Base-by-base conservation (phyloP, 148 eudicot genomes). In the Rhododendron henanense region DNA sequence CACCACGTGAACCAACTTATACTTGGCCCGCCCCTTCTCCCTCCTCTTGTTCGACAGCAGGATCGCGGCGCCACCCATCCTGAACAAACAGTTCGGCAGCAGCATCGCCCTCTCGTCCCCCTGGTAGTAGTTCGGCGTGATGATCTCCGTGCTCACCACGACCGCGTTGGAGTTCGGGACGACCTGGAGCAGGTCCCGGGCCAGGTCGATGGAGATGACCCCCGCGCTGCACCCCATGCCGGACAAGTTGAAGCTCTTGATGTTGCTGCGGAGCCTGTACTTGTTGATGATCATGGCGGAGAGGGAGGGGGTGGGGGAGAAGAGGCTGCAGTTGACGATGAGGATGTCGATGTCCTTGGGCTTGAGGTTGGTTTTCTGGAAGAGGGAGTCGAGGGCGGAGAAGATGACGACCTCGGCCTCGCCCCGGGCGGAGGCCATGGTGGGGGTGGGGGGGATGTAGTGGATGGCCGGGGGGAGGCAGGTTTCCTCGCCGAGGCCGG, bases 141-240 rank as follows among this genome's bases (percentile, higher is more conserved):
- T 91, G 44, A 94, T 95, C 59, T 95, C 98, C 0, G 98, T 94
- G 73, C 96, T 95, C 4, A 94, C 85, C 18, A 95, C 94, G 2
- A 95, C 10, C 0, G 96, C 98, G 65, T 90, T 48, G 1, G 98
- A 92, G 47, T 92, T 92, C 0, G 98, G 95, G 18, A 88, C 87
- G 51, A 90, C 92, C 87, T 95, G 98, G 45, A 94, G 91, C n/a
- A 94, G 78, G 71, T 94, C 96, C 18, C 94, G 76, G 6, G 98
- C 98, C 6, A 94, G 84, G 75, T 94, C 94, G 3, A 95, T 87
- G 1, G 98, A 91, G 1, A 95, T 93, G 1, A 94, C 81, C 15
- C 94, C 95, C 0, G 93, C 93, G 84, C 94, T 91, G 69, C 98
- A 95, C 8, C 98, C 98, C 98, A 95, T 95, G 1, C 98, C 98